phyloP scores from a whole-genome alignment of 106 monocot genomes.

The Dioscorea zingiberensis region DNA sequence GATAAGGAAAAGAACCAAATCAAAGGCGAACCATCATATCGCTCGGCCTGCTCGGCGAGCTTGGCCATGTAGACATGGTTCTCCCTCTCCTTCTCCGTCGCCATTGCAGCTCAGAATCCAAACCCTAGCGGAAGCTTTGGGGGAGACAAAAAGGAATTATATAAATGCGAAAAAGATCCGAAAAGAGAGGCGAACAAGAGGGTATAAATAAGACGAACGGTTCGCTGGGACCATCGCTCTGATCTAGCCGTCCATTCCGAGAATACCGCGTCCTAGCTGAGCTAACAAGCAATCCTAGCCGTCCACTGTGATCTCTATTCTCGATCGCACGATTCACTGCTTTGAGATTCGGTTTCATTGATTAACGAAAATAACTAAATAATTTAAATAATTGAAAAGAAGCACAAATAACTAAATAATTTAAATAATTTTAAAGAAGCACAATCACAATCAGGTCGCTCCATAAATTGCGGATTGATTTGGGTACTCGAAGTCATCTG shows the following conservation, averaged over 20 bases:
- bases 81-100: conserved; percentile 40
- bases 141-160: background rate
- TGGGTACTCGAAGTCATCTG: too few species aligned
- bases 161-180: background rate
- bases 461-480: too few species aligned
- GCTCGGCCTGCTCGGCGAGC: conserved; percentile 56
- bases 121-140: conserved; percentile 5
- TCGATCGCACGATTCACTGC: too few species aligned
- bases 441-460: too few species aligned
- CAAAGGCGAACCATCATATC: conserved; percentile 29
- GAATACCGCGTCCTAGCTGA: background rate
- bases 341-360: too few species aligned
- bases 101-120: background rate
- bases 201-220: conserved; percentile 1
- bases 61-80: conserved; percentile 38
- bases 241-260: conserved; percentile 7
- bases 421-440: too few species aligned
- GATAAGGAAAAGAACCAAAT: background rate
- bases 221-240: conserved; percentile 1
- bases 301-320: too few species aligned
- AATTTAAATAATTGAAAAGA: too few species aligned
- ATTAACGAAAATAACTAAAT: too few species aligned
- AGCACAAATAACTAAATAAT: too few species aligned
- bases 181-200: background rate
- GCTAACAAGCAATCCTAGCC: too few species aligned